These are phyloP conservation scores for Boletus bicolor DNA, from an alignment of 768 basidiomycete genomes.

Conservation along the genomic window DNA sequence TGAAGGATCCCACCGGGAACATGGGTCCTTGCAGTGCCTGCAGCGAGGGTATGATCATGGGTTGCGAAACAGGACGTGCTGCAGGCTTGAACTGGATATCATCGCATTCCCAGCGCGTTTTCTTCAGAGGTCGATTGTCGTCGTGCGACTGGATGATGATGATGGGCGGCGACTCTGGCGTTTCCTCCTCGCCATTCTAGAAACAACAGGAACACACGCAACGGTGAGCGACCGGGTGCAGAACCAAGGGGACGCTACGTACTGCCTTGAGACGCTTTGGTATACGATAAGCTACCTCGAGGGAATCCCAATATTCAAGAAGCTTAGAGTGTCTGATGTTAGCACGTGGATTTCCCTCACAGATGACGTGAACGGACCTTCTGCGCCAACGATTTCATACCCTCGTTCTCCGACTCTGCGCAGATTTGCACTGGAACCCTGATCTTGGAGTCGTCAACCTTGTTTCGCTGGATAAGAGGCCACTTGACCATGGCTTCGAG, in stretches of 20 bases:
- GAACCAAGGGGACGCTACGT: conserved; percentile 7
- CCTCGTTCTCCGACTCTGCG: conserved; percentile 52
- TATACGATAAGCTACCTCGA: conserved; percentile 83
- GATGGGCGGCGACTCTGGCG: conserved; percentile 13
- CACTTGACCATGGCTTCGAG: conserved; percentile 69
- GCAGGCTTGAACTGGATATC: conserved; percentile 20
- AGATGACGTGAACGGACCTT: conserved; percentile 43
- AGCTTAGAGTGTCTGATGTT: conserved; percentile 43
- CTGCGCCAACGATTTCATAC: conserved; percentile 55
- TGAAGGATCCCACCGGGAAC: neutral
- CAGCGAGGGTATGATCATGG: neutral
- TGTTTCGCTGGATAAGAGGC: conserved; percentile 85
- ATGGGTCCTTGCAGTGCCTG: neutral
- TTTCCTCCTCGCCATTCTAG: conserved; percentile 34
- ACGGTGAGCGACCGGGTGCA: neutral
- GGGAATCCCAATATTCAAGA: conserved; percentile 72
- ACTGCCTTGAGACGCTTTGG: conserved; percentile 61
- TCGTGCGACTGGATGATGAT: conserved; percentile 24
- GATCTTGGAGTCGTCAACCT: conserved; percentile 82
- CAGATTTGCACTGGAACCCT: conserved; percentile 59
- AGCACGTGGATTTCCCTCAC: neutral
- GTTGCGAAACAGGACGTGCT: neutral
- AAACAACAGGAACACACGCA: neutral
- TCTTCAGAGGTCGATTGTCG: conserved; percentile 32
- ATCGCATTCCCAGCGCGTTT: conserved; percentile 30